These are phyloP conservation scores for Pleurotus platypus DNA, from an alignment of 768 basidiomycete genomes.

Conservation along the genomic window DNA sequence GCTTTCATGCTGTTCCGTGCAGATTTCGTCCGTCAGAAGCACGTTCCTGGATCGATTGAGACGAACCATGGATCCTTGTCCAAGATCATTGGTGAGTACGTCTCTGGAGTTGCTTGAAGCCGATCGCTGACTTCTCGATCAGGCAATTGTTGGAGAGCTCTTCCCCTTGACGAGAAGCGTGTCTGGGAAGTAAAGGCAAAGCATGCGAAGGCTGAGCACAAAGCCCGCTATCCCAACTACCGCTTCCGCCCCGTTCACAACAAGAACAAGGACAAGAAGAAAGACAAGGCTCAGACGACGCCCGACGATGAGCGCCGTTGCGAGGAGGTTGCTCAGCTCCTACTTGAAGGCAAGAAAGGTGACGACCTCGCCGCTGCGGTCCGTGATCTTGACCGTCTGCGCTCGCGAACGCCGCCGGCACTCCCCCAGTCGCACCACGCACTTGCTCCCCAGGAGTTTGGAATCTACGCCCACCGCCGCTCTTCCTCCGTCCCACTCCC, in stretches of 20 bases:
- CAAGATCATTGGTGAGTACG: slow-evolving; percentile 62
- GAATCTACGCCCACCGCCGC: slow-evolving; percentile 41
- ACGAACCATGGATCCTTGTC: slow-evolving; percentile 72
- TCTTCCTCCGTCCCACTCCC: slow-evolving; percentile 65
- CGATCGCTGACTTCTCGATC: slow-evolving; percentile 23
- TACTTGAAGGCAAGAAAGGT: slow-evolving; percentile 69
- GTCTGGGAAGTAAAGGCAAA: slow-evolving; percentile 74
- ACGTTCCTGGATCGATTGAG: slow-evolving; percentile 76
- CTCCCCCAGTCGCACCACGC: slow-evolving; percentile 13
- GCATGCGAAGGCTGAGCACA: slow-evolving; percentile 71
- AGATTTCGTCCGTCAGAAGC: slow-evolving; percentile 75
- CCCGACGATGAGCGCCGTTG: slow-evolving; percentile 63
- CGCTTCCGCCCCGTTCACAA: slow-evolving; percentile 54
- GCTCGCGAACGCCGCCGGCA: slow-evolving; percentile 14
- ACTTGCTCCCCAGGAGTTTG: slow-evolving; percentile 12
- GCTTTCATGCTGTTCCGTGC: slow-evolving; percentile 87
- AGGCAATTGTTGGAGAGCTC: slow-evolving; percentile 73
- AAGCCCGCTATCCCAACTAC: slow-evolving; percentile 64
- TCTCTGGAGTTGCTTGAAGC: slow-evolving; percentile 25
- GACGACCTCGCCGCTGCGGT: slow-evolving; percentile 63
- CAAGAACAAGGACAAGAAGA: slow-evolving; percentile 40
- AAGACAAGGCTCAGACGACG: slow-evolving; percentile 32
- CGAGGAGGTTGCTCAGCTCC: slow-evolving; percentile 60
- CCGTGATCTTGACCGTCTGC: slow-evolving; percentile 42
- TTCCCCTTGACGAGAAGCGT: slow-evolving; percentile 67